phyloP scores from a whole-genome alignment of 495 filamentous ascomycete species.

The Tetracladium marchalianum region DNA sequence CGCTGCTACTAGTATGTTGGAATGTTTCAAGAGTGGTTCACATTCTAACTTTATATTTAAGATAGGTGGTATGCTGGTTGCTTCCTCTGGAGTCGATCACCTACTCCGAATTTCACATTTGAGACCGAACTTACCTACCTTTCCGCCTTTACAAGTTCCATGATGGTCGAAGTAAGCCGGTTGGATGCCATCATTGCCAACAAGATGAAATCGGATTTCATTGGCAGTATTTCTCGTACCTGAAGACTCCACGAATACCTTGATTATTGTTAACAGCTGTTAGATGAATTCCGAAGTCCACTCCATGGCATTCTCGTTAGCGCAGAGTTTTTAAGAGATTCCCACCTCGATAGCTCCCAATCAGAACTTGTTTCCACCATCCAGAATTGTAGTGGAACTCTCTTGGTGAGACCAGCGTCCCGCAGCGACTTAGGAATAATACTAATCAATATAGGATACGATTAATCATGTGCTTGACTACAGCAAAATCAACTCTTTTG shows the following conservation, averaged over 20 bases:
- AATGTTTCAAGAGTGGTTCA: background rate
- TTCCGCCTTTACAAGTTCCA: conserved; percentile 44
- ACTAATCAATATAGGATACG: conserved; percentile 61
- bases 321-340: conserved; percentile 24
- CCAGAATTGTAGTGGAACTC: conserved; percentile 61
- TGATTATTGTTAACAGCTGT: background rate
- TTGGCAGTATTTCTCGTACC: conserved; percentile 26
- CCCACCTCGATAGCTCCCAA: conserved; percentile 7
- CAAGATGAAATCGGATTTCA: conserved; percentile 30
- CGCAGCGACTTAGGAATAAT: conserved; percentile 62
- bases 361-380: conserved; percentile 43
- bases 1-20: conserved; percentile 32
- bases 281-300: conserved; percentile 28
- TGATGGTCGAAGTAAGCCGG: conserved; percentile 49
- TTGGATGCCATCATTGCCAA: conserved; percentile 32
- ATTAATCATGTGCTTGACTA: conserved; percentile 66
- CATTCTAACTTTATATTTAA: background rate
- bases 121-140: conserved; percentile 33
- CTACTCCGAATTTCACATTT: conserved; percentile 32
- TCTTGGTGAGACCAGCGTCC: conserved; percentile 23
- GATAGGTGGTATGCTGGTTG: conserved; percentile 59
- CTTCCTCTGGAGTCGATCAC: conserved; percentile 48
- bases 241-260: background rate
- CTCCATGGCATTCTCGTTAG: conserved; percentile 28
- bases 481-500: conserved; percentile 38